Evolutionary conservation across 768 basidiomycete genomes (phyloP), one percentile per base, ranked within the genome.

Genomic region (Calvatia gigantea): DNA sequence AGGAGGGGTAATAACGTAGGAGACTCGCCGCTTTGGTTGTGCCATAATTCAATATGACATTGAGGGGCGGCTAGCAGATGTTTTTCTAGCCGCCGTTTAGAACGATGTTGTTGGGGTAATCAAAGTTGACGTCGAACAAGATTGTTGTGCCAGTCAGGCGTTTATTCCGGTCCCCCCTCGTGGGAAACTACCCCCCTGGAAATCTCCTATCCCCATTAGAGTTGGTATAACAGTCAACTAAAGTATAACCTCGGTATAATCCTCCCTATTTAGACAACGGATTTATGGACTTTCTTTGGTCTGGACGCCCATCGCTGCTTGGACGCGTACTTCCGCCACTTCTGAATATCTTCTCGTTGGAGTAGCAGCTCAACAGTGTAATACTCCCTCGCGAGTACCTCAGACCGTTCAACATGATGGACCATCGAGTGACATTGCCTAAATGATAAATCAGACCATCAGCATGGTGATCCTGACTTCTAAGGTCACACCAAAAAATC

Each of bases 1-100:
- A 94, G 86, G 1, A 87, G 75, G 2, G 93, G 91, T n/a, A 33
- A 97, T 83, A 52, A 94, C 85, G 68, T 95, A 97, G 51, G 94
- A 94, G 27, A 97, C 83, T 64, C 94, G 80, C 59, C 85, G 79
- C 65, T 80, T 76, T 55, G 79, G 65, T 54, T 81, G 81, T 25
- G 58, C 64, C 70, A 71, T 70, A 14, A 46, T 33, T 49, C 31
- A 25, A 21, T 21, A 23, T 44, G 25, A 27, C 39, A 51, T 50
- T 38, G 23, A 50, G 23, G 6, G 27, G 49, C 19, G n/a, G 41
- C 21, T 25, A 35, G 27, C 39, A 25, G 23, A 15, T 15, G 25
- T 29, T 14, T n/a, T n/a, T n/a, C n/a, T 17, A 27, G 23, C 28
- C 43, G 43, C 28, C 43, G 43, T 27, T 28, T 21, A 28, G 43